Evolutionary conservation across 2,329 filamentous ascomycete genomes (phyloP), one percentile per base, ranked within the genome.

Genomic region (Trichoderma harzianum): DNA sequence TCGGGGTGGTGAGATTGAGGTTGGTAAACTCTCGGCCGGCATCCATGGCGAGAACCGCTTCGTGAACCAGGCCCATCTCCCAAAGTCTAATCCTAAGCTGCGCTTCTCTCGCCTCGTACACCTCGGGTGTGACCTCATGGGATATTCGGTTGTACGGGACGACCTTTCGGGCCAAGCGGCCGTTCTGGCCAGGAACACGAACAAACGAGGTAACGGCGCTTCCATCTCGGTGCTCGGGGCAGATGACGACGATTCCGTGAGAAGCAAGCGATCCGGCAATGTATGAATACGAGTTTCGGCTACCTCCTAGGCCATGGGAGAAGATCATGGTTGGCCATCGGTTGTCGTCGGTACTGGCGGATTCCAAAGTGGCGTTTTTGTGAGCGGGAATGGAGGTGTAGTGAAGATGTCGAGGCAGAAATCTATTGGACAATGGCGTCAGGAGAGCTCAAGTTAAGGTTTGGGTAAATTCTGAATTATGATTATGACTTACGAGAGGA

Each of bases 251-350:
- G 26, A 95, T 86, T 53, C 94, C 94, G 77, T 96, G 91, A 24
- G 92, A 94, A 5, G 94, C 92, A 32, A 97, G 83, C 0, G 92
- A 93, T 18, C 92, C 92, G 21, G 88, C 91, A 28, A 97, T 83
- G 77, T 95, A 91, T n/a, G 93, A 95, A 82, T 97, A 97, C 12
- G 93, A 90, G 77, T 96, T 96, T 75, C 93, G 88, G 72, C 89
- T 91, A 47, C 94, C 94, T 47, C 92, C 94, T 1, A 97, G 85
- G 1, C 94, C 94, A 78, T 97, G 94, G 1, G 93, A 96, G 81
- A 97, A 97, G 74, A 97, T 85, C 84, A 94, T 90, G 0, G 93
- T 92, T 0, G 94, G 93, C 91, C 93, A 96, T 82, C 89, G 84
- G 70, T 85, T 83, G 72, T 83, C 81, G 5, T 83, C 77, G 4